phyloP scores from a whole-genome alignment of 331 rosid genomes.

The Malus hybrid region DNA sequence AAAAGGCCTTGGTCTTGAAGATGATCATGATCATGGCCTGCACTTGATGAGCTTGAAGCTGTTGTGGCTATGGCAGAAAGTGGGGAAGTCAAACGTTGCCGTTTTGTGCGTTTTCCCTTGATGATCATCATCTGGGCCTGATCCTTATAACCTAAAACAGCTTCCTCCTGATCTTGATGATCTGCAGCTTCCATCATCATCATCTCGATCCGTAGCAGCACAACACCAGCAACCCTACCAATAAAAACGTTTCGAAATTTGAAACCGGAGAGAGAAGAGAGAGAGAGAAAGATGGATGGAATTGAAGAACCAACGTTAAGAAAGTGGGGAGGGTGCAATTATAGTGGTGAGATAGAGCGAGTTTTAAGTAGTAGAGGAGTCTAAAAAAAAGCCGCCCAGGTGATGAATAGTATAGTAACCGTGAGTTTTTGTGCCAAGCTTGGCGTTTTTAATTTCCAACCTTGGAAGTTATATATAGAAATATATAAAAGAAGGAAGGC shows the following conservation, averaged over 20 bases:
- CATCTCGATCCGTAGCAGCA: not conserved
- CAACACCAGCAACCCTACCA: not conserved
- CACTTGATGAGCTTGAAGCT: slow-evolving; percentile 32
- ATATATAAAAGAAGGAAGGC: not conserved
- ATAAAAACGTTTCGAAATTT: not conserved
- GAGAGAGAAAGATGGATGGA: slow-evolving; percentile 7
- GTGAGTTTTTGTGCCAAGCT: slow-evolving; percentile 42
- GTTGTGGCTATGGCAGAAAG: slow-evolving; percentile 5
- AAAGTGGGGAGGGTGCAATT: slow-evolving; percentile 15
- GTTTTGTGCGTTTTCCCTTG: slow-evolving; percentile 77
- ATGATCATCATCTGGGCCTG: slow-evolving; percentile 29
- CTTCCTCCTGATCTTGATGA: slow-evolving; percentile 16
- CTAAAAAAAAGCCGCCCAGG: slow-evolving; percentile 22
- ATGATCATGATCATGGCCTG: not conserved
- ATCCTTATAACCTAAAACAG: slow-evolving; percentile 6
- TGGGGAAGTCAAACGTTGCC: slow-evolving; percentile 48
- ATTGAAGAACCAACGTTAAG: slow-evolving; percentile 9
- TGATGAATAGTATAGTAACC: slow-evolving; percentile 36
- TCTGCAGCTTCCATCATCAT: slow-evolving; percentile 15
- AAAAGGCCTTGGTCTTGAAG: not conserved
- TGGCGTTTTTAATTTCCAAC: slow-evolving; percentile 35
- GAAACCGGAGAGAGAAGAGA: not conserved
- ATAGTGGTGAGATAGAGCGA: slow-evolving; percentile 24
- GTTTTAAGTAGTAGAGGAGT: slow-evolving; percentile 11
- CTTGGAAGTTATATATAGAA: slow-evolving; percentile 46